phyloP scores from a whole-genome alignment of 768 basidiomycete genomes.

The Pulveroboletus ravenelii region DNA sequence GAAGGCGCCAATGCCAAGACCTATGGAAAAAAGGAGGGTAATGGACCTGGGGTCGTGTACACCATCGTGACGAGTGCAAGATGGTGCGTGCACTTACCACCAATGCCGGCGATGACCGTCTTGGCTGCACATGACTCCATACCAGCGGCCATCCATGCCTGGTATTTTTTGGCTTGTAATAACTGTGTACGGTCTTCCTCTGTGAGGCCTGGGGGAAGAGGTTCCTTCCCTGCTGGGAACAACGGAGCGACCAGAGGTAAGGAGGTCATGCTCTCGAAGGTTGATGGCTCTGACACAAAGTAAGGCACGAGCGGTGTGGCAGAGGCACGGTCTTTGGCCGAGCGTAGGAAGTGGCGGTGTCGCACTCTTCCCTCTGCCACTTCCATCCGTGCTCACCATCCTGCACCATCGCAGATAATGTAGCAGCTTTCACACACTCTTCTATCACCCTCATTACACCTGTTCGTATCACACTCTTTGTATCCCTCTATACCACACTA shows the following conservation, averaged over 20 bases:
- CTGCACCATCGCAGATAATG: too few species aligned
- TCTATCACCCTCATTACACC: too few species aligned
- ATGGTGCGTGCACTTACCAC: conserved; percentile 52
- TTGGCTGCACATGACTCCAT: conserved; percentile 89
- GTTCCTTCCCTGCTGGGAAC: conserved; percentile 82
- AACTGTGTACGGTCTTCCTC: conserved; percentile 71
- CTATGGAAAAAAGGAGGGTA: conserved; percentile 36
- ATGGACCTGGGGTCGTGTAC: conserved; percentile 6
- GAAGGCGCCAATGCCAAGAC: conserved; percentile 90
- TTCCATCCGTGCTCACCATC: too few species aligned
- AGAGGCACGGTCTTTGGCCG: too few species aligned
- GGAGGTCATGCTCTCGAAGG: conserved; percentile 14
- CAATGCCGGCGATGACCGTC: conserved; percentile 72
- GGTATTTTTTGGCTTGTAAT: conserved; percentile 72
- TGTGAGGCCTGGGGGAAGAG: conserved; percentile 76
- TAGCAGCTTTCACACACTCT: too few species aligned
- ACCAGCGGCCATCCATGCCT: conserved; percentile 60
- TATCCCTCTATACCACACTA: too few species aligned
- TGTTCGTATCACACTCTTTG: too few species aligned
- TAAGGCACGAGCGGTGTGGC: too few species aligned
- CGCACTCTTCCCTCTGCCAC: too few species aligned
- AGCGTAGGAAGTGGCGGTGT: too few species aligned
- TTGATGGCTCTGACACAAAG: too few species aligned
- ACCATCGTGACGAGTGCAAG: not conserved
- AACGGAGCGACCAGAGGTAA: conserved; percentile 57